Percentiles rank a stretch among this genome's conserved stretches.
These are phyloP conservation scores for Chaetomium strumarium DNA, from an alignment of 2,329 filamentous ascomycete genomes.

Conservation along the genomic window DNA sequence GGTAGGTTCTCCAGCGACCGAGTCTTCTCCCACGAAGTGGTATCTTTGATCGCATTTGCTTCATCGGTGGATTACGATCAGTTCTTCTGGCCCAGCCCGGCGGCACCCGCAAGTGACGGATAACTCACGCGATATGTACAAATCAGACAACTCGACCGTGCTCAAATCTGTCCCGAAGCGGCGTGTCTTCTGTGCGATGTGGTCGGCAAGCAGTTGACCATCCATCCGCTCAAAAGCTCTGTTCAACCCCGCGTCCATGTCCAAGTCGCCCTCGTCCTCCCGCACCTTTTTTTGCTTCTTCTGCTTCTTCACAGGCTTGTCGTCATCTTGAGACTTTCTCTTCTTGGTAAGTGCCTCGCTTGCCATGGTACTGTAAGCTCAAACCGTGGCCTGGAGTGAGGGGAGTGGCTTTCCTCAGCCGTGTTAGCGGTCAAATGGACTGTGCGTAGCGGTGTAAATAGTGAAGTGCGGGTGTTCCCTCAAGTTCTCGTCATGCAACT, in stretches of 20 bases:
- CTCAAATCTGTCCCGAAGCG: conserved; percentile 77
- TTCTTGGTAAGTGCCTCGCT: conserved; percentile 36
- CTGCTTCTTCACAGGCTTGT: conserved; percentile 27
- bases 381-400: neutral
- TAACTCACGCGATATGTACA: conserved; percentile 66
- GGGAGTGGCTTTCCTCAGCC: neutral
- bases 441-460: too few relatives aligned
- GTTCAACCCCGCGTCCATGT: conserved; percentile 71
- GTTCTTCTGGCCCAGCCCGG: neutral
- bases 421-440: too few relatives aligned
- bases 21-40: conserved; percentile 63
- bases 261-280: conserved; percentile 50
- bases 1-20: conserved; percentile 69
- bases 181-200: conserved; percentile 72
- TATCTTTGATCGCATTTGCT: conserved; percentile 75
- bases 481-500: neutral
- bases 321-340: conserved; percentile 48
- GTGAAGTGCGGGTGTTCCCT: neutral
- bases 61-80: neutral
- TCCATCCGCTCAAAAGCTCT: conserved; percentile 78
- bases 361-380: conserved; percentile 3
- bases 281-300: conserved; percentile 52
- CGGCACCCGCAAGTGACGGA: neutral
- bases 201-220: conserved; percentile 73
- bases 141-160: conserved; percentile 75